Conservation (phyloP, 805 yeast species). For the Candida stauntonica region DNA sequence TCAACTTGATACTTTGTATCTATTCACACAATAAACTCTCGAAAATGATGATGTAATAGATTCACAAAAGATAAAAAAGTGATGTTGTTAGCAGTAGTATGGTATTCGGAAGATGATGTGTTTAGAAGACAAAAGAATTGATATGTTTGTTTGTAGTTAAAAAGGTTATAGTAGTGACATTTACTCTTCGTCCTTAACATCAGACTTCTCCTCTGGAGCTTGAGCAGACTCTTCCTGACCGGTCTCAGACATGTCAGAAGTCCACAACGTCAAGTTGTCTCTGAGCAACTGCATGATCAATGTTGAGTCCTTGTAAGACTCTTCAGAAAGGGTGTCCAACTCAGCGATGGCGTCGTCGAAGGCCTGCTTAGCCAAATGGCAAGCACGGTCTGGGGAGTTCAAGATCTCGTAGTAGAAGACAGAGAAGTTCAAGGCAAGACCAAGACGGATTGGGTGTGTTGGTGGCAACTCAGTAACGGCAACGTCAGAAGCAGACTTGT, state of each 20-base stretch:
- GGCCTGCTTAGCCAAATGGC: constrained; percentile 98
- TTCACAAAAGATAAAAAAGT: not conserved
- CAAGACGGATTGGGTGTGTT: constrained; percentile 97
- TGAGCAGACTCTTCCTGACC: constrained; percentile 50
- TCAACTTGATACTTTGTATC: not conserved
- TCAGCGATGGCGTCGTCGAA: constrained; percentile 99
- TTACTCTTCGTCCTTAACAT: constrained; percentile 31
- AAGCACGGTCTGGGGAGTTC: constrained; percentile 97
- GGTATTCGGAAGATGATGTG: too few relatives aligned
- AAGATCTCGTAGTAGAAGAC: constrained; percentile 98
- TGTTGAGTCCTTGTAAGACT: constrained; percentile 97
- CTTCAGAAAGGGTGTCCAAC: constrained; percentile 95
- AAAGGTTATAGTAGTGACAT: too few relatives aligned
- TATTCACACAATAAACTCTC: not conserved
- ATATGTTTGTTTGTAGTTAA: not conserved
- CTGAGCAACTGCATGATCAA: constrained; percentile 98
- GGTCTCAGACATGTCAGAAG: constrained; percentile 86
- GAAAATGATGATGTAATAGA: too few relatives aligned
- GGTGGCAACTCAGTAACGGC: constrained; percentile 97
- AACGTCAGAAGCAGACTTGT: constrained; percentile 92
- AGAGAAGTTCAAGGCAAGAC: constrained; percentile 95
- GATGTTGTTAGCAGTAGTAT: not conserved
- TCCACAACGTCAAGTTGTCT: constrained; percentile 98
- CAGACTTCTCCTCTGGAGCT: constrained; percentile 32
- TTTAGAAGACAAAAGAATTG: too few relatives aligned